phyloP scores from a whole-genome alignment of 2,329 filamentous ascomycete species.

The Colletotrichum higginsianum region DNA sequence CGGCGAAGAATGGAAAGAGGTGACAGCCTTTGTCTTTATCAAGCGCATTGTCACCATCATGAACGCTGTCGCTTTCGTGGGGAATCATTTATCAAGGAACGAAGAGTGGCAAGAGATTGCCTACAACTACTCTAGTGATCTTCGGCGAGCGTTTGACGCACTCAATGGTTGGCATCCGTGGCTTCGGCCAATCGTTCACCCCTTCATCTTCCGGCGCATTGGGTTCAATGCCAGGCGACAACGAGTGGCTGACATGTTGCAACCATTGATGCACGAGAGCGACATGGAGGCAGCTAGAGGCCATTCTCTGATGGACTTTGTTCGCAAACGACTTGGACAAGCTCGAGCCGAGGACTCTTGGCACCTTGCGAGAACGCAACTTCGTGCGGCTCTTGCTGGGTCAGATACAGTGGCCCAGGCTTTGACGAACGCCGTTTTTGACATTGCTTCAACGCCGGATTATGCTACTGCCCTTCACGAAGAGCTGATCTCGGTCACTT shows the following conservation, averaged over 20 bases:
- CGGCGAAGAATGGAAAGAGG: background rate
- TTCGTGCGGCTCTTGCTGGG: constrained; percentile 19
- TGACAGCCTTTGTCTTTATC: constrained; percentile 10
- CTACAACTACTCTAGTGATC: constrained; percentile 16
- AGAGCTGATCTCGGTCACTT: background rate
- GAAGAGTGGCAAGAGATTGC: constrained; percentile 21
- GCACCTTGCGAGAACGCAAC: background rate
- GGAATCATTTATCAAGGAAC: constrained; percentile 2
- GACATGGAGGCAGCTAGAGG: background rate
- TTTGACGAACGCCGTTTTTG: constrained; percentile 17
- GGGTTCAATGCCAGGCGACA: constrained; percentile 4
- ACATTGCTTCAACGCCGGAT: constrained; percentile 8
- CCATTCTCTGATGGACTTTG: background rate
- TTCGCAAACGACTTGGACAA: constrained; percentile 2
- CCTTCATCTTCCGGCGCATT: constrained; percentile 12
- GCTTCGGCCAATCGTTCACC: constrained; percentile 26
- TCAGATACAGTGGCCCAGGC: constrained; percentile 28
- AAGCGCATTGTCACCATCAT: constrained; percentile 16
- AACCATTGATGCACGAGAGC: background rate
- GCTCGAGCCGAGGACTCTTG: background rate
- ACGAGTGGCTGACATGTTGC: background rate
- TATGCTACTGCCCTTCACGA: background rate
- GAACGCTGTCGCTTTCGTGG: constrained; percentile 26
- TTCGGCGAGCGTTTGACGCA: constrained; percentile 11
- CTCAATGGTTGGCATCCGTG: constrained; percentile 26